phyloP scores from a whole-genome alignment of 2,329 filamentous ascomycete genomes.

The Verticillium tricorpus region DNA sequence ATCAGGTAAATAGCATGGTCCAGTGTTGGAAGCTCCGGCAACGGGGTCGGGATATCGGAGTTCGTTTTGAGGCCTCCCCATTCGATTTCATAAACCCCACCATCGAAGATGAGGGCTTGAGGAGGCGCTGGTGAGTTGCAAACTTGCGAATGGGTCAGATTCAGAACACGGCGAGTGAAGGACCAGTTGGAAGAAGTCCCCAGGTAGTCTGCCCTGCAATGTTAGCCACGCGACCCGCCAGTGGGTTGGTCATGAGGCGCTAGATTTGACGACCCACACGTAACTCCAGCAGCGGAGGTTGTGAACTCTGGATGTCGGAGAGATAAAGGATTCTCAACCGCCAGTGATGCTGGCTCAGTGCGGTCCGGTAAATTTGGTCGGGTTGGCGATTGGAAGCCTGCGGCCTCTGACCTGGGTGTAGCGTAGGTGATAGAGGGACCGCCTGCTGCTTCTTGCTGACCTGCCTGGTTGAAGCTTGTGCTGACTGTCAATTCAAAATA shows the following conservation, averaged over 20 bases:
- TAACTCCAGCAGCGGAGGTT: slow-evolving; percentile 32
- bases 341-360: slow-evolving; percentile 26
- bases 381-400: slow-evolving; percentile 12
- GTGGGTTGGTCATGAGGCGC: not conserved
- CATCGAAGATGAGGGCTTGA: slow-evolving; percentile 43
- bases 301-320: slow-evolving; percentile 35
- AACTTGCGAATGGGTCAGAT: slow-evolving; percentile 41
- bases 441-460: slow-evolving; percentile 17
- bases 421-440: slow-evolving; percentile 6
- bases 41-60: slow-evolving; percentile 4
- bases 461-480: not conserved
- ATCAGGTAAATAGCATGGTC: slow-evolving; percentile 49
- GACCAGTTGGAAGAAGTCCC: slow-evolving; percentile 55
- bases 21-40: slow-evolving; percentile 23
- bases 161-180: slow-evolving; percentile 44
- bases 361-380: slow-evolving; percentile 16
- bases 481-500: not conserved
- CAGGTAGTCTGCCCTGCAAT: slow-evolving; percentile 37
- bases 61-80: slow-evolving; percentile 35
- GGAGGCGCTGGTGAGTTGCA: slow-evolving; percentile 36
- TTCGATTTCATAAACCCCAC: slow-evolving; percentile 43
- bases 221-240: not conserved
- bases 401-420: not conserved
- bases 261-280: slow-evolving; percentile 30
- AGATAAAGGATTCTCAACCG: slow-evolving; percentile 32